Percentiles rank a stretch among this genome's conserved stretches.
These are phyloP conservation scores for Sicyos edulis DNA, from an alignment of 306 rosid species.

Conservation along the genomic window DNA sequence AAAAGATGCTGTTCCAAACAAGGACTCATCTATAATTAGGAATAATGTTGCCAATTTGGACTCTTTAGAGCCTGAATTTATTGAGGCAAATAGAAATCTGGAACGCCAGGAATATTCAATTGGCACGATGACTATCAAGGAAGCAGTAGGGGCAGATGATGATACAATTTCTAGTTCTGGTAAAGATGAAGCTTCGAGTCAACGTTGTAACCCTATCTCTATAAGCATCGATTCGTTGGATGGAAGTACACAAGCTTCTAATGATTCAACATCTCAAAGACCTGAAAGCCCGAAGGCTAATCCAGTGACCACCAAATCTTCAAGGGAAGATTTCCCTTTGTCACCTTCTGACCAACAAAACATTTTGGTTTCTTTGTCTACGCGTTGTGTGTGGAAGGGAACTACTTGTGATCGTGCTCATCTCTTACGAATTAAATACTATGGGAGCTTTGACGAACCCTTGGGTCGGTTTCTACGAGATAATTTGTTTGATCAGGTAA, in stretches of 20 bases:
- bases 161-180: neutral
- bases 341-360: conserved; percentile 92
- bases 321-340: conserved; percentile 75
- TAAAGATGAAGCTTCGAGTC: neutral
- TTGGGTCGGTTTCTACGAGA: conserved; percentile 83
- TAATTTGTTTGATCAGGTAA: conserved; percentile 93
- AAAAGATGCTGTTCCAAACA: conserved; percentile 41
- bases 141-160: neutral
- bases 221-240: conserved; percentile 23
- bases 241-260: conserved; percentile 31
- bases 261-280: conserved; percentile 34
- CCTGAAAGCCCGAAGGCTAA: conserved; percentile 24
- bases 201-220: conserved; percentile 14
- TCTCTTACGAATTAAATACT: conserved; percentile 88
- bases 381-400: conserved; percentile 97
- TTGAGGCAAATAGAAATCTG: neutral
- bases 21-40: conserved; percentile 26
- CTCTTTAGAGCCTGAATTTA: neutral
- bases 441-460: conserved; percentile 91
- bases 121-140: conserved; percentile 7
- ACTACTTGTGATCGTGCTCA: conserved; percentile 94
- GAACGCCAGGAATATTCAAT: conserved; percentile 4
- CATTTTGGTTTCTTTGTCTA: conserved; percentile 90
- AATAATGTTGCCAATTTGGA: neutral
- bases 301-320: conserved; percentile 31